Percentiles rank a stretch among this genome's conserved stretches.
phyloP scores from a whole-genome alignment of 192 early-diverging fungal species.

The Spizellomyces sp. region DNA sequence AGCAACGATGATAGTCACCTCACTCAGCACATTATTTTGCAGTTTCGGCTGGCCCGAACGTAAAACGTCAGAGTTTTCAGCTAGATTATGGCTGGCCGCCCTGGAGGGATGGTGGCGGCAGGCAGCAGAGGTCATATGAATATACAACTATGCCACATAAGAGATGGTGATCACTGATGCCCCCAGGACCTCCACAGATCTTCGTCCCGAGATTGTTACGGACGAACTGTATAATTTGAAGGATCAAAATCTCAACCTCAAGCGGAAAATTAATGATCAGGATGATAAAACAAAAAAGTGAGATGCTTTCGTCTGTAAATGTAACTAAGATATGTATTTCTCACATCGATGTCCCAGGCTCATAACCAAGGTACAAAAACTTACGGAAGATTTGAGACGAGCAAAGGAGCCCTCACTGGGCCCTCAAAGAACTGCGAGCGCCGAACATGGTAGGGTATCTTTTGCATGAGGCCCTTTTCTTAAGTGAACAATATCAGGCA shows the following conservation, averaged over 20 bases:
- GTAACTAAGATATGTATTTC: neutral
- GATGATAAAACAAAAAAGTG: slow-evolving; percentile 55
- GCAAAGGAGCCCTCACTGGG: slow-evolving; percentile 10
- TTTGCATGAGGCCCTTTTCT: too few relatives aligned
- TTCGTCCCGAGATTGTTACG: neutral
- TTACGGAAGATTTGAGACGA: slow-evolving; percentile 44
- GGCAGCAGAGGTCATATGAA: neutral
- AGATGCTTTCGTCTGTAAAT: slow-evolving; percentile 4
- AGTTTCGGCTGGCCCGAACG: neutral
- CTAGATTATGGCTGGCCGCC: neutral
- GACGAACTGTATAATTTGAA: slow-evolving; percentile 43
- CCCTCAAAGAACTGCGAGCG: neutral
- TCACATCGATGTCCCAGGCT: slow-evolving; percentile 30
- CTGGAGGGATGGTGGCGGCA: neutral
- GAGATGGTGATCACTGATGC: neutral
- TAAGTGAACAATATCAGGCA: too few relatives aligned
- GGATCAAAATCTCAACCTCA: slow-evolving; percentile 51
- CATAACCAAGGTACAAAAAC: slow-evolving; percentile 47
- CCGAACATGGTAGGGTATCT: too few relatives aligned
- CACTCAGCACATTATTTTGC: neutral
- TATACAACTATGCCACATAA: too few relatives aligned
- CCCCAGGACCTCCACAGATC: neutral
- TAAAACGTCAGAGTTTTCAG: neutral
- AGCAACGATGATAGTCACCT: too few relatives aligned
- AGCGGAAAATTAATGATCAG: slow-evolving; percentile 48